Evolutionary conservation across 371 early-diverging fungal species (phyloP), one percentile per base, ranked within the genome.

Genomic region (Actinomortierella ambigua): DNA sequence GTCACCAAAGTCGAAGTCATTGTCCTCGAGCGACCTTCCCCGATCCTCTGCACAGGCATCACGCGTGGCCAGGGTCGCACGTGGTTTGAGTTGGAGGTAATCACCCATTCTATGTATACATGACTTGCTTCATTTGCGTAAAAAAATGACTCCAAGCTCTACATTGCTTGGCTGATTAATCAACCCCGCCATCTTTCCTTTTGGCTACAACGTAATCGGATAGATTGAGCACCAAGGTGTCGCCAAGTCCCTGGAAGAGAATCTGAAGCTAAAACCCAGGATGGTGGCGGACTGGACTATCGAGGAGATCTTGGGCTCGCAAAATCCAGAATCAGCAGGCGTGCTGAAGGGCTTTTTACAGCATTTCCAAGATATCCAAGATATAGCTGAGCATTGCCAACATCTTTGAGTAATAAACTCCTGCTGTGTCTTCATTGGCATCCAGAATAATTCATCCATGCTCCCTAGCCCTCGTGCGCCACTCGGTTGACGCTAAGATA

Each of bases 211-310:
- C 23, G 11, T 15, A 17, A 22, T 22, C 4, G 17, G 11, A 3
- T 47, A 69, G 70, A 46, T 70, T 9, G 44, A 50, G 50, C 61
- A 50, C 46, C 62, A 65, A 5, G 41, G 9, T 7, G 20, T 57
- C 2, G 49, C 48, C 41, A 44, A 18, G 15, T 23, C 47, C 6
- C 29, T 69, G 40, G 44, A 27, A 13, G 40, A 51, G 3, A 69
- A 70, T n/a, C 50, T 61, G 42, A 51, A 50, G 14, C 46, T 70
- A 22, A 65, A 50, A 8, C 62, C 57, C 14, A 62, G 71, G 39
- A 42, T 61, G 24, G 51, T 58, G n/a, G 71, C 65, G 9, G 59
- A 61, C 22, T 65, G 71, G 71, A 39, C 47, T 6, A 59, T 57
- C 5, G 50, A 55, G 1, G 65, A 57, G 7, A 49, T 69, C 49